Evolutionary conservation across 495 filamentous ascomycete species (phyloP).

Genomic region (Talaromyces adpressus): DNA sequence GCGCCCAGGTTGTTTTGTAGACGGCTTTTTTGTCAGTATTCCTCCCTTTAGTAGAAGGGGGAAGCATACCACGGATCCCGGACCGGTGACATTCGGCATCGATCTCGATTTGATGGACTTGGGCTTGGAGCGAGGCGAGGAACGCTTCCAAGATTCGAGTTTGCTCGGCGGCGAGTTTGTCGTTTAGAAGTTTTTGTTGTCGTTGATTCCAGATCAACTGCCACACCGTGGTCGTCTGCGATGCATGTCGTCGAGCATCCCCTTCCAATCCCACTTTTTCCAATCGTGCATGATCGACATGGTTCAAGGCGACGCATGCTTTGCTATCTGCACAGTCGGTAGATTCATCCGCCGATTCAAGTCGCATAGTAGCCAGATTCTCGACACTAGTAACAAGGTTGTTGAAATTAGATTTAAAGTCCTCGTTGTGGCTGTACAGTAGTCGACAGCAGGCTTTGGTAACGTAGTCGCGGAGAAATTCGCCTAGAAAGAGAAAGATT

Average conservation of each 20-base stretch:
- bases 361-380: conserved; percentile 24
- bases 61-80: neutral
- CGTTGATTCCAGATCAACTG: conserved; percentile 40
- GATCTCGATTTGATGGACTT: neutral
- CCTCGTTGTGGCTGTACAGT: conserved; percentile 39
- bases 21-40: neutral
- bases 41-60: neutral
- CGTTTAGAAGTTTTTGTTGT: conserved; percentile 16
- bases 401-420: conserved; percentile 35
- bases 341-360: conserved; percentile 15
- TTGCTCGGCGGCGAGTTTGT: conserved; percentile 20
- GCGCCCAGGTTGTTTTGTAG: neutral
- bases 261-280: conserved; percentile 33
- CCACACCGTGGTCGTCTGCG: conserved; percentile 32
- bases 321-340: conserved; percentile 10
- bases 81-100: neutral
- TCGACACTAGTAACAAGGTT: conserved; percentile 31
- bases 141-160: conserved; percentile 8
- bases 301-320: conserved; percentile 6
- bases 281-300: conserved; percentile 31
- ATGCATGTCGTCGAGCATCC: conserved; percentile 27
- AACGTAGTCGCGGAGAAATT: conserved; percentile 43
- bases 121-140: neutral
- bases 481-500: conserved; percentile 39
- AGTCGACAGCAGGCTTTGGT: conserved; percentile 32